A percentile compares a stretch with the other conserved stretches of the same genome.
Evolutionary conservation across 495 filamentous ascomycete genomes (phyloP).

Genomic region (Podospora conica): DNA sequence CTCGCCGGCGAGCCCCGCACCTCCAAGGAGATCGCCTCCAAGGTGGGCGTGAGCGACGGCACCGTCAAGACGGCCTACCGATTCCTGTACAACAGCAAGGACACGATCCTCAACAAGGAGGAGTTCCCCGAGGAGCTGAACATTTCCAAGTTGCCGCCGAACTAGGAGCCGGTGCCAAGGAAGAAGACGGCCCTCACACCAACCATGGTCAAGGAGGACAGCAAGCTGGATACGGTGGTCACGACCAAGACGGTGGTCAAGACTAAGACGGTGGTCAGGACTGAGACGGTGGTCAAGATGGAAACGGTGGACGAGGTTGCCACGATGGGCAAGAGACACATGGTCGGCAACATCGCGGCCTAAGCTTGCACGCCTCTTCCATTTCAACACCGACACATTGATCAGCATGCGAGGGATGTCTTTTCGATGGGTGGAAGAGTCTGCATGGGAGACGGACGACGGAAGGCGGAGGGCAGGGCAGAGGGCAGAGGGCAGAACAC

Average conservation of each 20-base stretch:
- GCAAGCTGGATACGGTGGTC: too few species aligned
- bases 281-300: too few species aligned
- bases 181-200: background rate
- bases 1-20: slow-evolving; percentile 71
- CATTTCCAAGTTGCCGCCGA: slow-evolving; percentile 57
- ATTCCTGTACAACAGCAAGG: slow-evolving; percentile 65
- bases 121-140: slow-evolving; percentile 65
- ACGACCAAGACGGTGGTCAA: too few species aligned
- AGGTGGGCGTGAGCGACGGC: slow-evolving; percentile 86
- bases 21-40: slow-evolving; percentile 74
- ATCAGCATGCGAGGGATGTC: background rate
- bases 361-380: background rate
- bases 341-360: background rate
- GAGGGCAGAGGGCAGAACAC: background rate
- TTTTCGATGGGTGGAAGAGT: background rate
- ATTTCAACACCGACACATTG: background rate
- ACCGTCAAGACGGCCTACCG: slow-evolving; percentile 96
- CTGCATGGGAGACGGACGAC: too few species aligned
- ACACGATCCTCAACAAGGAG: slow-evolving; percentile 66
- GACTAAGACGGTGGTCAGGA: too few species aligned
- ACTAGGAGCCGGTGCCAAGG: slow-evolving; percentile 12
- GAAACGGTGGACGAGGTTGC: too few species aligned
- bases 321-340: background rate
- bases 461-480: background rate
- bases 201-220: background rate